Conservation (phyloP, 2,329 filamentous ascomycete genomes). For the Neobulgaria alba region DNA sequence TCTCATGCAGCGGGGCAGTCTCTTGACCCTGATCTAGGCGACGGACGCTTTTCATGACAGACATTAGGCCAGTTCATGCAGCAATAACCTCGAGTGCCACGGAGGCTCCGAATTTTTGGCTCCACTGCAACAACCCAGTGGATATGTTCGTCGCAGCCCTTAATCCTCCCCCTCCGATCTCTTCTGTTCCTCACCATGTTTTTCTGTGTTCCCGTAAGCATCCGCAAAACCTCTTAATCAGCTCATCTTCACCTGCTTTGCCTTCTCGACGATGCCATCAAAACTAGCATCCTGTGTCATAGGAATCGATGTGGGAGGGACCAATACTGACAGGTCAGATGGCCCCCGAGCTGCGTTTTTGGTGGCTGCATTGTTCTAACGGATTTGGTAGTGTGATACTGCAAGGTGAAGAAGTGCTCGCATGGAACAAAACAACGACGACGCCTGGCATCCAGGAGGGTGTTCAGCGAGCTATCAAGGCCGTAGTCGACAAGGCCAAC, state of each 20-base stretch:
- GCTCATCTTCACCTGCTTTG: conserved; percentile 3
- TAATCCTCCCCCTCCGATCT: not conserved
- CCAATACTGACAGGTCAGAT: conserved; percentile 38
- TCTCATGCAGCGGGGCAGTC: too few relatives aligned
- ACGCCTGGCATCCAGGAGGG: conserved; percentile 42
- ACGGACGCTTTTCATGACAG: too few relatives aligned
- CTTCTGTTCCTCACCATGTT: conserved; percentile 1
- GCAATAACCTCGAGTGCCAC: not conserved
- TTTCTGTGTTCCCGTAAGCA: conserved; percentile 8
- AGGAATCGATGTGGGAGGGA: conserved; percentile 49
- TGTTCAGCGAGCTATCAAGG: conserved; percentile 38
- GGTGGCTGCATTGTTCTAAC: too few relatives aligned
- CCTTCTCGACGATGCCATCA: conserved; percentile 11
- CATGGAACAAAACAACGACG: conserved; percentile 41
- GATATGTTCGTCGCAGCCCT: not conserved
- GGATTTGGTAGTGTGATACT: conserved; percentile 17
- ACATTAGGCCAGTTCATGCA: not conserved
- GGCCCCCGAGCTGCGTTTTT: too few relatives aligned
- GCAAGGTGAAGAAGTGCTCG: conserved; percentile 24
- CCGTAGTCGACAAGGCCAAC: conserved; percentile 33
- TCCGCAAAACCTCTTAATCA: conserved; percentile 3
- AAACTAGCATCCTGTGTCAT: conserved; percentile 18
- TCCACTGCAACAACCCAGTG: not conserved
- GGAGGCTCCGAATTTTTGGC: not conserved
- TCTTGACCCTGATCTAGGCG: not conserved